phyloP scores from a whole-genome alignment of 139 green algal species.

The Nannochloris sp. region DNA sequence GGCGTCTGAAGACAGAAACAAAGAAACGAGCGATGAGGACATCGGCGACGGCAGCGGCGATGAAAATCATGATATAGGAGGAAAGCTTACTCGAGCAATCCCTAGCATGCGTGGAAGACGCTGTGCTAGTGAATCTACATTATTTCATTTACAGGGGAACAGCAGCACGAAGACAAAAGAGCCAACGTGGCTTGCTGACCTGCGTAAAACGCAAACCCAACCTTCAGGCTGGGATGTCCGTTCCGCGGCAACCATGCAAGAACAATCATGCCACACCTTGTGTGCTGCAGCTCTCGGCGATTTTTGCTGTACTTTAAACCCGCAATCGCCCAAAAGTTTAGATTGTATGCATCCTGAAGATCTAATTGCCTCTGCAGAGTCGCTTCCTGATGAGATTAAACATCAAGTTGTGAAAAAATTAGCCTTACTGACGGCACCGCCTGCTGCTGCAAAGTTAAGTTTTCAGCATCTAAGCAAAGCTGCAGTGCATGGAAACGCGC shows the following conservation, averaged over 20 bases:
- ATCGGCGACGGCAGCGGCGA: background rate
- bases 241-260: constrained; percentile 2
- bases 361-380: too few species aligned
- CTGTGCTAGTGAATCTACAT: background rate
- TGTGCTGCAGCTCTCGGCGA: too few species aligned
- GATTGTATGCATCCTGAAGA: too few species aligned
- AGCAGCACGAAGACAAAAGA: background rate
- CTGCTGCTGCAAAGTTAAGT: constrained; percentile 11
- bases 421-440: constrained; percentile 1
- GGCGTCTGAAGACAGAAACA: too few species aligned
- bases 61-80: background rate
- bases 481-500: background rate
- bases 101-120: background rate
- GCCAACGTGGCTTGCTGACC: background rate
- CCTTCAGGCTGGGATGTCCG: background rate
- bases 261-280: constrained; percentile 7
- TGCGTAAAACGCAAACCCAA: background rate
- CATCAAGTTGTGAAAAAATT: too few species aligned
- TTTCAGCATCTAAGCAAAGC: background rate
- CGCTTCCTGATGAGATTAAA: too few species aligned
- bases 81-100: background rate
- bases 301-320: too few species aligned
- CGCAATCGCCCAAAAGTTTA: too few species aligned
- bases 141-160: too few species aligned
- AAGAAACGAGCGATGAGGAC: background rate